These are phyloP conservation scores for Dipteronia sinensis DNA, from an alignment of 345 rosid genomes.

Conservation along the genomic window DNA sequence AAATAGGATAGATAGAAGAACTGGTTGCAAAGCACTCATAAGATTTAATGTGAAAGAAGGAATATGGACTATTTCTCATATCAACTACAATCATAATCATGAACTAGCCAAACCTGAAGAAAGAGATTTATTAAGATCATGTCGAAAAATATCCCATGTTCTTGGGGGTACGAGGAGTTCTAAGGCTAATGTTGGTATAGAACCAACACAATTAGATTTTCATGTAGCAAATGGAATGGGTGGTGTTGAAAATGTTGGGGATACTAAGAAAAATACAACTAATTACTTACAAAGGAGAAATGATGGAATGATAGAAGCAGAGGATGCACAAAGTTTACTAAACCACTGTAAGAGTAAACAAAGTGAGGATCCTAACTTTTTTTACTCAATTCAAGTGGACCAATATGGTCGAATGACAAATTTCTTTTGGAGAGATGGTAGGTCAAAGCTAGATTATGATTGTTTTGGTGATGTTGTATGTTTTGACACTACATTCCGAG, in stretches of 20 bases:
- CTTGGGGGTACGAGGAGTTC: neutral
- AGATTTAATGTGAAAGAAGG: constrained; percentile 22
- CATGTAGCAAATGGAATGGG: neutral
- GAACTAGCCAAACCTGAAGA: constrained; percentile 12
- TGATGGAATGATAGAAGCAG: neutral
- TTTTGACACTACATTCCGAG: neutral
- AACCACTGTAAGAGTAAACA: neutral
- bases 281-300: neutral
- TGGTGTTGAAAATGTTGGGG: neutral
- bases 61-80: constrained; percentile 14
- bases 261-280: neutral
- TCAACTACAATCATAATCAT: constrained; percentile 28
- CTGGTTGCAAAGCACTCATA: constrained; percentile 23
- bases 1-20: constrained; percentile 23
- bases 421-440: neutral
- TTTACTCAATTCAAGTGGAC: neutral
- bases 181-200: neutral
- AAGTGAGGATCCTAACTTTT: neutral
- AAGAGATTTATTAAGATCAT: constrained; percentile 3
- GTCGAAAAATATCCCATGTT: neutral
- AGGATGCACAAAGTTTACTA: neutral
- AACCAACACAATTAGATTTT: neutral
- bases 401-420: neutral
- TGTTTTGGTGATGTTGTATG: neutral
- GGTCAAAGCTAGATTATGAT: neutral